phyloP scores from a whole-genome alignment of 495 filamentous ascomycete genomes.

The Daldinia decipiens region DNA sequence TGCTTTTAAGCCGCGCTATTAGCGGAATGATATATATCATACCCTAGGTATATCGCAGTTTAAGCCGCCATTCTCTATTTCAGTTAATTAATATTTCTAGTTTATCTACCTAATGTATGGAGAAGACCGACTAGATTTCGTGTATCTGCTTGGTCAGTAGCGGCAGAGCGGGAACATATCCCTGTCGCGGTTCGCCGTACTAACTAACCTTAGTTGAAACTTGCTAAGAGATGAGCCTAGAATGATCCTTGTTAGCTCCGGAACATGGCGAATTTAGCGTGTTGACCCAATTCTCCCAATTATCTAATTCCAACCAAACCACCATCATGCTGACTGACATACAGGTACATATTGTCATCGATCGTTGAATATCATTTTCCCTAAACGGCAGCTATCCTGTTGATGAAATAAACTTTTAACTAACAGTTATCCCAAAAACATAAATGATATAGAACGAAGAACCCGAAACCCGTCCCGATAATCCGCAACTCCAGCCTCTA shows the following conservation, averaged over 20 bases:
- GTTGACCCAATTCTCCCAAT: slow-evolving; percentile 6
- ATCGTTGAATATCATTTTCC: background rate
- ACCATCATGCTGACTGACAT: background rate
- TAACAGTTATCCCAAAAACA: background rate
- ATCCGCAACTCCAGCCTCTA: slow-evolving; percentile 11
- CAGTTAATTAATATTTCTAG: background rate
- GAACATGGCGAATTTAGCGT: slow-evolving; percentile 26
- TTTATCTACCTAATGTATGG: background rate
- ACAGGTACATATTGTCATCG: background rate
- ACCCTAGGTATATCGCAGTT: background rate
- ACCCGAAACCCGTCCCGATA: slow-evolving; percentile 8
- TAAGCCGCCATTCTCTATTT: background rate
- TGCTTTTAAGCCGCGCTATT: background rate
- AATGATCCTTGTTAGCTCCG: slow-evolving; percentile 18
- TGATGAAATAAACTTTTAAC: background rate
- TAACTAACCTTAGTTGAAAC: slow-evolving; percentile 33
- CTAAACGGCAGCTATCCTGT: background rate
- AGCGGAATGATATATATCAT: background rate
- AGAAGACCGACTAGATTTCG: background rate
- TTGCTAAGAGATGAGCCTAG: slow-evolving; percentile 31
- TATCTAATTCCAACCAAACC: slow-evolving; percentile 18
- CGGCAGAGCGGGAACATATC: slow-evolving; percentile 23
- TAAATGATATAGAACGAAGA: background rate
- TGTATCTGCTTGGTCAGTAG: slow-evolving; percentile 13
- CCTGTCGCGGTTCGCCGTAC: slow-evolving; percentile 14